Evolutionary conservation across 225 moss, liverwort and hornwort genomes (phyloP).

Genomic region (Marchantia polymorpha): DNA sequence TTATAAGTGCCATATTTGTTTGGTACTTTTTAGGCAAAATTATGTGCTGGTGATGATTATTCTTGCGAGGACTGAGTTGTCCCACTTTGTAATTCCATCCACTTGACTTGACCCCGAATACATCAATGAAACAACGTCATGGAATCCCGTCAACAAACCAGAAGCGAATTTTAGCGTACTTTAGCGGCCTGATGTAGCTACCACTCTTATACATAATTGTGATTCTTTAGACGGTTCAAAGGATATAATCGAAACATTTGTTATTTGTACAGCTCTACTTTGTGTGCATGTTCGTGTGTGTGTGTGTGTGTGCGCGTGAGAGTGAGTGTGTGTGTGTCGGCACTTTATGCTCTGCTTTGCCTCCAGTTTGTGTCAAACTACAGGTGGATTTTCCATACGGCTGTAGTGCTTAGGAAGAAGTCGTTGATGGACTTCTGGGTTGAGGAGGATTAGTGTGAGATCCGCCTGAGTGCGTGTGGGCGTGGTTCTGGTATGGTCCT

Average conservation of each 20-base stretch:
- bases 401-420: neutral
- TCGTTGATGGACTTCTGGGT: neutral
- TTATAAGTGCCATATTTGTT: constrained; percentile 38
- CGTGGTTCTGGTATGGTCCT: neutral
- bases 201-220: constrained; percentile 45
- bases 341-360: neutral
- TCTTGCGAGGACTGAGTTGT: constrained; percentile 46
- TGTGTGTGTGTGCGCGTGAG: too few species aligned
- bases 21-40: constrained; percentile 38
- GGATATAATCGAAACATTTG: constrained; percentile 37
- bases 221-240: constrained; percentile 41
- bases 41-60: constrained; percentile 41
- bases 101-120: constrained; percentile 30
- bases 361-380: neutral
- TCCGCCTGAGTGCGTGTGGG: neutral
- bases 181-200: constrained; percentile 21
- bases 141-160: constrained; percentile 29
- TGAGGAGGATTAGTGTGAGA: neutral
- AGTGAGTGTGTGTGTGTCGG: too few species aligned
- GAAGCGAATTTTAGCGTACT: constrained; percentile 24
- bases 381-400: neutral
- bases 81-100: constrained; percentile 42
- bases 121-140: constrained; percentile 34
- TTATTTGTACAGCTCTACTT: constrained; percentile 34
- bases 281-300: constrained; percentile 9